Base-by-base conservation (phyloP, 164 flowering plant species). In the Stephania yunnanensis region DNA sequence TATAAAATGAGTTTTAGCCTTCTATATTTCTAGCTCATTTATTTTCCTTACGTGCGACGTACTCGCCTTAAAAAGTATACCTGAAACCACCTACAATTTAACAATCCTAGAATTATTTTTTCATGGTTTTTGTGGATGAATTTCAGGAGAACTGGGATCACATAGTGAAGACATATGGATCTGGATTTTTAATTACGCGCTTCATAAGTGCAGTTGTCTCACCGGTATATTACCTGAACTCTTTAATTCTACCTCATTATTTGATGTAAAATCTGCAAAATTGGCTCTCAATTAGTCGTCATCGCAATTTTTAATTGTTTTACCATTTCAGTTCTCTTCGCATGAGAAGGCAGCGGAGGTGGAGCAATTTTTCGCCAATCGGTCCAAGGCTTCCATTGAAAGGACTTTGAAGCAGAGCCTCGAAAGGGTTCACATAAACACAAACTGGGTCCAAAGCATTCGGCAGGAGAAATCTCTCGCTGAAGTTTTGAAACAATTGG, bases 341-440 rank as follows among this genome's bases (percentile, higher is more conserved):
- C 36, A 76, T 42, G 98, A 92, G 75, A 92, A 87, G 82, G 97
- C 86, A 17, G 79, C 79, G 61, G 99, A 96, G 81, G 83, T 90
- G 1, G 90, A 89, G 80, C 89, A 88, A 75, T 96, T 89, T 83
- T 96, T 96, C 46, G 82, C 85, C 46, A 88, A 77, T 75, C 89
- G 91, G 0, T 65, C 72, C 58, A 84, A 80, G 79, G 88, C 97
- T 44, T 75, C 87, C 13, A 87, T 96, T 7, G 83, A 91, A 4
- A 91, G 97, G 84, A 96, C 97, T 30, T 78, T 96, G 89, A 96
- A 87, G 89, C 99, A 96, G 84, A 93, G 99, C 84, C 70, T 96
- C 10, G 99, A 96, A 83, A 83, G 87, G 53, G 88, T 94, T 44
- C 84, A 86, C 69, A 91, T 96, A 69, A 91, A 96, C 63, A 86